Conservation (phyloP, 2,329 filamentous ascomycete species). For the Lachnellula subtilissima region DNA sequence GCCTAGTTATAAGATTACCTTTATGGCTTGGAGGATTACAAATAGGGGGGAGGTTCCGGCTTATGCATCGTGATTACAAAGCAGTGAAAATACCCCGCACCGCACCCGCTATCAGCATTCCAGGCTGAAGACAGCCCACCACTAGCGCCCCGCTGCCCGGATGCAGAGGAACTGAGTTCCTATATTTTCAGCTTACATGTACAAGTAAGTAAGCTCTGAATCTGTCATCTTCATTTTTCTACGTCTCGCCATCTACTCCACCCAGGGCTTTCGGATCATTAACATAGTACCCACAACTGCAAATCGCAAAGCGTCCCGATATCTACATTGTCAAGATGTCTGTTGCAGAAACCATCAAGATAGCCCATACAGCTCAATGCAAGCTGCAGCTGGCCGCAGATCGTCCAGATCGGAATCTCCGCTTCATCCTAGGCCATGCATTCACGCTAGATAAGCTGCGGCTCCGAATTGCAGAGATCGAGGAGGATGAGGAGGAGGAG, state of each 20-base stretch:
- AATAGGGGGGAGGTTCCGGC: background rate
- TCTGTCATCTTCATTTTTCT: too few species aligned
- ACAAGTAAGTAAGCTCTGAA: background rate
- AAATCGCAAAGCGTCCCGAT: background rate
- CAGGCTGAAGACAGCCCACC: background rate
- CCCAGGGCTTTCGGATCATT: background rate
- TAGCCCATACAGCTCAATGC: constrained; percentile 21
- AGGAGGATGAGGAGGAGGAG: constrained; percentile 13
- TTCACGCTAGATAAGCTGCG: constrained; percentile 22
- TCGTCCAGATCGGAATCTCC: constrained; percentile 17
- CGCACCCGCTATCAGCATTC: background rate
- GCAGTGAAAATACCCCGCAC: background rate
- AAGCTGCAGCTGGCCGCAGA: constrained; percentile 21
- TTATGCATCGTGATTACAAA: background rate
- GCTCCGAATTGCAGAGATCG: constrained; percentile 20
- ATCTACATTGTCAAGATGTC: constrained; percentile 5
- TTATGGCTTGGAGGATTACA: background rate
- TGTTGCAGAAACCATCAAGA: constrained; percentile 9
- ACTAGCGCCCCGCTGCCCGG: background rate
- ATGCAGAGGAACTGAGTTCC: background rate
- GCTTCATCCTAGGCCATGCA: constrained; percentile 23
- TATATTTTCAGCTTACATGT: background rate
- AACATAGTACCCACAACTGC: background rate
- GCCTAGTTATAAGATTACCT: too few species aligned
- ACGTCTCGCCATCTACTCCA: background rate